Percentiles rank a stretch among this genome's conserved stretches.
Evolutionary conservation across 2,329 filamentous ascomycete genomes (phyloP).

Genomic region (Penicillium sp.): DNA sequence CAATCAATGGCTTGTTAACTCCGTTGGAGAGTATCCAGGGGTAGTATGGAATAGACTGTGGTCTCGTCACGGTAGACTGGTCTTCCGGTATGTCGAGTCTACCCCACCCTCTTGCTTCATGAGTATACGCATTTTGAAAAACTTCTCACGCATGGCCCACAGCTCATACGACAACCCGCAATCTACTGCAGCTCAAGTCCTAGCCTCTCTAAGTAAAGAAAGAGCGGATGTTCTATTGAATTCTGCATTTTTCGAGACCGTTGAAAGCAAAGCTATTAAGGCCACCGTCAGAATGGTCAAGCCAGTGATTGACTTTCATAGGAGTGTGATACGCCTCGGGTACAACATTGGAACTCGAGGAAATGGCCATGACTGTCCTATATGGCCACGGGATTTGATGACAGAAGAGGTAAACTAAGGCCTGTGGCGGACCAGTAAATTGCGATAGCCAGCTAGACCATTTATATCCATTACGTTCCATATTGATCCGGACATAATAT

Average conservation of each 20-base stretch:
- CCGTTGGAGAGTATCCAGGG: neutral
- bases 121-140: too few species aligned
- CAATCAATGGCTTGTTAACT: neutral
- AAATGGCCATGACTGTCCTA: neutral
- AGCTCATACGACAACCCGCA: neutral
- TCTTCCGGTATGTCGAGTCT: neutral
- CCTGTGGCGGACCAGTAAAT: too few species aligned
- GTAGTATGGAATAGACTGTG: neutral
- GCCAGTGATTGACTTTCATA: neutral
- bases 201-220: neutral
- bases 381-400: too few species aligned
- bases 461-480: too few species aligned
- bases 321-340: neutral
- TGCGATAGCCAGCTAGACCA: too few species aligned
- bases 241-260: neutral
- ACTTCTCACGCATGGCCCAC: too few species aligned
- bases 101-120: too few species aligned
- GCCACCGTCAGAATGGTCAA: neutral
- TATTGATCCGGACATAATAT: too few species aligned
- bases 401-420: too few species aligned
- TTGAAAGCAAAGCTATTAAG: neutral
- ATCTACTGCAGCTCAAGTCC: neutral
- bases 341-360: neutral
- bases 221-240: neutral
- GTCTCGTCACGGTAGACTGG: neutral